Conservation (phyloP, 2,329 filamentous ascomycete genomes). For the Aspergillus sp. region DNA sequence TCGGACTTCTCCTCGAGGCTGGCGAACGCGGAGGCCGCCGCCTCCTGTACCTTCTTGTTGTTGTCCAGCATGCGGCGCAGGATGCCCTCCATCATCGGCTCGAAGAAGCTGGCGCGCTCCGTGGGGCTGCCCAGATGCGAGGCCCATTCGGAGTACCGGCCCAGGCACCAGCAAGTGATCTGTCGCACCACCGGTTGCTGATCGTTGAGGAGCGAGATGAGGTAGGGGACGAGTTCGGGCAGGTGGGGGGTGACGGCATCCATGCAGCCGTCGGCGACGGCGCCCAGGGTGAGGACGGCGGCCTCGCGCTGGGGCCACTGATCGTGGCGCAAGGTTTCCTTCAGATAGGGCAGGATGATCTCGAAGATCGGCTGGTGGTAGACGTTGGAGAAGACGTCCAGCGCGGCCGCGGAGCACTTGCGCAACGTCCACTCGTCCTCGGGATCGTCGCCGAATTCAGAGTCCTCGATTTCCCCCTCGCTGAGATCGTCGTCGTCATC, state of each 20-base stretch:
- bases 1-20: constrained; percentile 93
- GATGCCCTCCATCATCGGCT: constrained; percentile 96
- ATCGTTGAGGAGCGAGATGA: constrained; percentile 82
- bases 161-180: constrained; percentile 97
- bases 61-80: constrained; percentile 90
- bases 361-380: constrained; percentile 88
- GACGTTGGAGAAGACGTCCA: constrained; percentile 90
- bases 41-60: constrained; percentile 98
- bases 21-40: constrained; percentile 91
- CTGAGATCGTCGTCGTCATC: constrained; percentile 69
- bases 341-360: constrained; percentile 88
- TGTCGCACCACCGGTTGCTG: constrained; percentile 86
- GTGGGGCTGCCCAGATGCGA: constrained; percentile 67
- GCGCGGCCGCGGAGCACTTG: constrained; percentile 92
- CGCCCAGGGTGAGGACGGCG: constrained; percentile 88
- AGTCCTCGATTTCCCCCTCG: constrained; percentile 81
- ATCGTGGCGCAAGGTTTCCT: constrained; percentile 79
- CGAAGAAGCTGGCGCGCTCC: constrained; percentile 76
- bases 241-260: constrained; percentile 85
- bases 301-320: constrained; percentile 94
- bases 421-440: constrained; percentile 94
- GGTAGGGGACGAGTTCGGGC: constrained; percentile 83
- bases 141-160: constrained; percentile 91
- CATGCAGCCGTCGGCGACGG: constrained; percentile 93
- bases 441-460: constrained; percentile 70